A percentile compares a stretch with the other conserved stretches of the same genome.
These are phyloP conservation scores for Hyphopichia buzzinii DNA, from an alignment of 1,139 yeast species.

Conservation along the genomic window DNA sequence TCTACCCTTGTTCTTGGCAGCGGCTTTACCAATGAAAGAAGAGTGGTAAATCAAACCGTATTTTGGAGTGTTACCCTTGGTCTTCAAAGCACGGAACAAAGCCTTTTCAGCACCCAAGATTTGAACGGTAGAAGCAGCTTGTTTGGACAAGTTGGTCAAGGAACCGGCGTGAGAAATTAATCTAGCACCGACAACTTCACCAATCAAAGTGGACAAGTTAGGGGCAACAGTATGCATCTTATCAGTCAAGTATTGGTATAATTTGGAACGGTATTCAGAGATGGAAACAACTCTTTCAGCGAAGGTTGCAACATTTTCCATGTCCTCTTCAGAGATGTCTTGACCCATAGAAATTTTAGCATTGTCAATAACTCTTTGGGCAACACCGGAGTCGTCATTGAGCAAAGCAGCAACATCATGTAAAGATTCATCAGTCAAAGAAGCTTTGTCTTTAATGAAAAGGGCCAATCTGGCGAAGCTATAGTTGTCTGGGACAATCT, in stretches of 20 bases:
- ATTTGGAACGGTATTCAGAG: slow-evolving; percentile 91
- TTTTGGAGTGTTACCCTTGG: slow-evolving; percentile 98
- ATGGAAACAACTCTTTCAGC: slow-evolving; percentile 95
- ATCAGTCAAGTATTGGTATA: slow-evolving; percentile 81
- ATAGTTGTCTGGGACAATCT: slow-evolving; percentile 92
- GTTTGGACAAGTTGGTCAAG: slow-evolving; percentile 88
- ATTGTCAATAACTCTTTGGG: slow-evolving; percentile 80
- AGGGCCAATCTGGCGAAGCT: slow-evolving; percentile 81
- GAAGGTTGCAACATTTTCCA: slow-evolving; percentile 79
- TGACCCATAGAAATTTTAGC: slow-evolving; percentile 99
- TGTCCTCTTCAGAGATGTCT: slow-evolving; percentile 86
- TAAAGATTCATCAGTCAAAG: slow-evolving; percentile 76
- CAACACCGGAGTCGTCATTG: slow-evolving; percentile 90
- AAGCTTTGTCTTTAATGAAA: slow-evolving; percentile 82
- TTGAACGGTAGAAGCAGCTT: slow-evolving; percentile 98
- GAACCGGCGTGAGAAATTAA: slow-evolving; percentile 97
- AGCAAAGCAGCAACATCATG: slow-evolving; percentile 88
- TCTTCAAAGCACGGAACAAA: slow-evolving; percentile 94
- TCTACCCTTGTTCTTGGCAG: slow-evolving; percentile 98
- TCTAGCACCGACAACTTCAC: slow-evolving; percentile 98
- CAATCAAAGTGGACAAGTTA: slow-evolving; percentile 90
- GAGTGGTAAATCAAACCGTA: slow-evolving; percentile 97
- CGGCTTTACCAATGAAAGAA: slow-evolving; percentile 94
- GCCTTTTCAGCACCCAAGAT: slow-evolving; percentile 99
- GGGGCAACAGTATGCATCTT: slow-evolving; percentile 99